phyloP scores from a whole-genome alignment of 169 alveolate genomes.

The Plasmodium sp. region DNA sequence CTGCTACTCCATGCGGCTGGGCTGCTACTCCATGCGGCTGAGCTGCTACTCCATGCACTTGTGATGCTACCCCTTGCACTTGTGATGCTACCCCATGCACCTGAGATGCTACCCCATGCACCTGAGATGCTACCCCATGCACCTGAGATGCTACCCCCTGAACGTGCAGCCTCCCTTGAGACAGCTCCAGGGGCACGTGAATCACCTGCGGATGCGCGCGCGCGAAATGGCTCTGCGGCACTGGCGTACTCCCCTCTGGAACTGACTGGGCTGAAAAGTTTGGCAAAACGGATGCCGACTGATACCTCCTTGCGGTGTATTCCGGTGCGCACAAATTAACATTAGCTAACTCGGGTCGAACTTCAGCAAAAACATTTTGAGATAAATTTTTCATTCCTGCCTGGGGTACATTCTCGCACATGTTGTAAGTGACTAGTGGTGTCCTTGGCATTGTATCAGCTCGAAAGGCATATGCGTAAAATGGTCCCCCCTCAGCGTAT shows the following conservation, averaged over 20 bases:
- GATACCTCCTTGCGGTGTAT: neutral
- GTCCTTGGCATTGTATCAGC: neutral
- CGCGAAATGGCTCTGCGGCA: neutral
- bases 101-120: neutral
- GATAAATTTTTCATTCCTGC: neutral
- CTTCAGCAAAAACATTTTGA: neutral
- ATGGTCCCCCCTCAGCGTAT: neutral
- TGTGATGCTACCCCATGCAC: neutral
- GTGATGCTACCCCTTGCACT: neutral
- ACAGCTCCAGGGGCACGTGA: slow-evolving; percentile 3
- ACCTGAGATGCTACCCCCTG: neutral
- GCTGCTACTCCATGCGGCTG: neutral
- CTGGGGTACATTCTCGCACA: neutral
- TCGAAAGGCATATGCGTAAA: neutral
- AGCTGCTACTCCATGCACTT: neutral
- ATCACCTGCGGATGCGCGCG: neutral
- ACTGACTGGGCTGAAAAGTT: neutral
- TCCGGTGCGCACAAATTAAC: slow-evolving; percentile 4
- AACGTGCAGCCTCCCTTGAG: neutral
- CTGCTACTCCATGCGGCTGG: neutral
- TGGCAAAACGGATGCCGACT: neutral
- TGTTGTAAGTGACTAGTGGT: neutral
- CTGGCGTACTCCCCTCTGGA: neutral
- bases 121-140: neutral
- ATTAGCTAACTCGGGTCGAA: neutral